These are phyloP conservation scores for Pyracantha coccinea DNA, from an alignment of 331 rosid species.

Conservation along the genomic window DNA sequence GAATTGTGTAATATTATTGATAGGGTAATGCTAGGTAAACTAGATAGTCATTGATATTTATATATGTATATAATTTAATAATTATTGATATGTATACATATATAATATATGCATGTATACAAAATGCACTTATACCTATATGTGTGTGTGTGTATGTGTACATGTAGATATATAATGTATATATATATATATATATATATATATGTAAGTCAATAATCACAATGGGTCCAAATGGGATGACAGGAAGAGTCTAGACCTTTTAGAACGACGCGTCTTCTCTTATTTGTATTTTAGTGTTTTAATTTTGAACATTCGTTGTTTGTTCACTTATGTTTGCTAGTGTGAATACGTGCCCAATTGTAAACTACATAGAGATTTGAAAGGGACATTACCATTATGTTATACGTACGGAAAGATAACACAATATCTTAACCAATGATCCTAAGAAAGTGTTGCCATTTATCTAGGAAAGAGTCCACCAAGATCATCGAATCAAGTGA, in stretches of 20 bases:
- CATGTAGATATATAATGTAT: too few relatives aligned
- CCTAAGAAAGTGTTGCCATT: background rate
- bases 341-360: background rate
- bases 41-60: too few relatives aligned
- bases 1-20: too few relatives aligned
- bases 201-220: background rate
- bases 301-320: background rate
- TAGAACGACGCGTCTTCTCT: background rate
- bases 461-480: background rate
- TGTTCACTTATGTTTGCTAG: background rate
- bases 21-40: too few relatives aligned
- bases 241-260: background rate
- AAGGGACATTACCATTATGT: background rate
- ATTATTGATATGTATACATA: too few relatives aligned
- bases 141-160: too few relatives aligned
- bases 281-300: background rate
- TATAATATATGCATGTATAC: too few relatives aligned
- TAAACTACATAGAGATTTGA: background rate
- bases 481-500: background rate
- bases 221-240: slow-evolving; percentile 1
- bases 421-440: background rate
- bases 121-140: too few relatives aligned
- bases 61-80: too few relatives aligned
- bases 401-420: too few relatives aligned
- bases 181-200: too few relatives aligned